These are phyloP conservation scores for Fusarium floridanum DNA, from an alignment of 2,329 filamentous ascomycete species.

Conservation along the genomic window DNA sequence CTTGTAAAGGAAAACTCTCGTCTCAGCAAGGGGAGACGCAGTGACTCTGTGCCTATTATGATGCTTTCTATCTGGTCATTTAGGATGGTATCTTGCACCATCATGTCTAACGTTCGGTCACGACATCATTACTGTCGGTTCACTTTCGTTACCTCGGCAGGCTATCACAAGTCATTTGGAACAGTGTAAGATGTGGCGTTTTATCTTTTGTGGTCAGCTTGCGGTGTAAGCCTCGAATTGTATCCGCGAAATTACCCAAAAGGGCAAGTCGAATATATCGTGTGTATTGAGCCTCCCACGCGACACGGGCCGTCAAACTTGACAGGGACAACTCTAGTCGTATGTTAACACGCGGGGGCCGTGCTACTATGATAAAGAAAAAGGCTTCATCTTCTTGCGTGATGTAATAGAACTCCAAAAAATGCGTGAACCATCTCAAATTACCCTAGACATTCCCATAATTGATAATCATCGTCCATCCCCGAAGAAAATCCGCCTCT, in stretches of 20 bases:
- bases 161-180: neutral
- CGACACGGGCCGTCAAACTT: neutral
- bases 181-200: neutral
- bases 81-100: neutral
- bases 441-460: neutral
- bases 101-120: neutral
- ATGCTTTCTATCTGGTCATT: neutral
- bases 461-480: neutral
- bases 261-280: neutral
- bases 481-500: neutral
- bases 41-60: neutral
- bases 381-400: neutral
- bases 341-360: too few species aligned
- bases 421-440: neutral
- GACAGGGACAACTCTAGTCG: neutral
- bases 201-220: neutral
- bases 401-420: neutral
- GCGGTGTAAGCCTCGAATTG: neutral
- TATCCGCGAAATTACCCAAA: neutral
- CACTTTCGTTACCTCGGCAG: neutral
- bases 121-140: neutral
- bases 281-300: neutral
- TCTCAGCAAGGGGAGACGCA: too few species aligned
- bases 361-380: neutral
- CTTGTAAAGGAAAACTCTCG: neutral